phyloP scores from a whole-genome alignment of 345 rosid genomes.

The Citrus sp. region DNA sequence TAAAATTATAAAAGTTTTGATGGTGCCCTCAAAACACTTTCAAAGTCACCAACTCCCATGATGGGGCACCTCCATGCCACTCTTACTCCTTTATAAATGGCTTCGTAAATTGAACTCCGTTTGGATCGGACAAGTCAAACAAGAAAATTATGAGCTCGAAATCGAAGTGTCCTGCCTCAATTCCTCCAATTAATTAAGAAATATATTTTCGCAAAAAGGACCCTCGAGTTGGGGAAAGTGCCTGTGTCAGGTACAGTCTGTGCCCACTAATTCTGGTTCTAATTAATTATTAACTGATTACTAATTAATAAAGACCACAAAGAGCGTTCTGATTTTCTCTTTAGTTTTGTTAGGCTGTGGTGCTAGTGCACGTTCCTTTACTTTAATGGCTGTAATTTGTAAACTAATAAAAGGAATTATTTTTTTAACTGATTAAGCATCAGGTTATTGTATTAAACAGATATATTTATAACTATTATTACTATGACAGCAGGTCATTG shows the following conservation, averaged over 20 bases:
- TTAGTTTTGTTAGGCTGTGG: not conserved
- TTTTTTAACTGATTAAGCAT: no score
- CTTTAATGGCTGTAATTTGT: no score
- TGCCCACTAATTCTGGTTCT: not conserved
- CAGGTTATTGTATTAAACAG: accelerated
- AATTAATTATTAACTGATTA: not conserved
- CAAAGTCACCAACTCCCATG: not conserved
- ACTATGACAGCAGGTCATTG: accelerated
- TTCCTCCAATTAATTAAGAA: not conserved
- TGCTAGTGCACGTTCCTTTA: not conserved
- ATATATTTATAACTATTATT: accelerated
- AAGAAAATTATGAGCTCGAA: not conserved
- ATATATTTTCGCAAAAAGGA: not conserved
- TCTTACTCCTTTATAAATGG: not conserved
- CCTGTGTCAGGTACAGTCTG: not conserved
- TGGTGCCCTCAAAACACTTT: not conserved
- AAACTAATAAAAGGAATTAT: no score
- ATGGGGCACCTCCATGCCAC: not conserved
- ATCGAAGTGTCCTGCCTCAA: not conserved
- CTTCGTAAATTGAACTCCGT: no score
- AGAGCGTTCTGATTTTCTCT: not conserved
- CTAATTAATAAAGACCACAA: not conserved
- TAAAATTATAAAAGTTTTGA: no score
- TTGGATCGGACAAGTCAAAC: not conserved
- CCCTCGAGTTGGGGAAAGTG: not conserved